These are phyloP conservation scores for Trichoderma koningiopsis DNA, from an alignment of 2,329 filamentous ascomycete species.

Conservation along the genomic window DNA sequence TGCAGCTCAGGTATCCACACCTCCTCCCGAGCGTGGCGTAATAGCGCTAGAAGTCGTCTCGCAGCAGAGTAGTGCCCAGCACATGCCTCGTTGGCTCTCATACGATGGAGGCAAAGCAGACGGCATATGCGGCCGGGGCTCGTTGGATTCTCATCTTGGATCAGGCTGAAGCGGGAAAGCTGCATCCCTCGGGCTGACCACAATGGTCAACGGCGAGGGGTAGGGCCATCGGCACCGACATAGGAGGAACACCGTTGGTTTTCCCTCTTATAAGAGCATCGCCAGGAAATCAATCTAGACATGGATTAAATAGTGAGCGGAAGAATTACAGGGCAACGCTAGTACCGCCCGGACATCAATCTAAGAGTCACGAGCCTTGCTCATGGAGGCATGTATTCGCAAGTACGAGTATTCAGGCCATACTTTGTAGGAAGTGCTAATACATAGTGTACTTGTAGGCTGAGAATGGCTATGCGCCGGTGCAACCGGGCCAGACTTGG, in stretches of 20 bases:
- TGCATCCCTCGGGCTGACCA: constrained; percentile 6
- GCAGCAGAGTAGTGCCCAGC: constrained; percentile 19
- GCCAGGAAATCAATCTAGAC: constrained; percentile 10
- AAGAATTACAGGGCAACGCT: constrained; percentile 11
- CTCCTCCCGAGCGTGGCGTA: constrained; percentile 25
- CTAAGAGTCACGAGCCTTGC: background rate
- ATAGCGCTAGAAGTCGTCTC: constrained; percentile 17
- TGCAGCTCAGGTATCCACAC: constrained; percentile 22
- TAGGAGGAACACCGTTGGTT: constrained; percentile 2
- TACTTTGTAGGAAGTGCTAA: background rate
- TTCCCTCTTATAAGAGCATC: background rate
- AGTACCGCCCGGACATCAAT: constrained; percentile 1
- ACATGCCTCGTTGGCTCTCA: constrained; percentile 23
- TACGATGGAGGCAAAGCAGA: constrained; percentile 19
- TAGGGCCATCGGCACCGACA: constrained; percentile 2
- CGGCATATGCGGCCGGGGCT: constrained; percentile 23
- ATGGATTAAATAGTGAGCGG: constrained; percentile 10
- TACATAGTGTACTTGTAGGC: background rate
- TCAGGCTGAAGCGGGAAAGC: constrained; percentile 17
- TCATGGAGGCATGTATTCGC: background rate
- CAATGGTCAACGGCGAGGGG: background rate
- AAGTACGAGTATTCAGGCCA: background rate
- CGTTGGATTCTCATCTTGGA: constrained; percentile 10
- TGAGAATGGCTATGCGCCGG: constrained; percentile 25
- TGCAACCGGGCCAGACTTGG: constrained; percentile 23